Conservation (phyloP, 148 eudicot genomes). For the Rhododendron ovatum region DNA sequence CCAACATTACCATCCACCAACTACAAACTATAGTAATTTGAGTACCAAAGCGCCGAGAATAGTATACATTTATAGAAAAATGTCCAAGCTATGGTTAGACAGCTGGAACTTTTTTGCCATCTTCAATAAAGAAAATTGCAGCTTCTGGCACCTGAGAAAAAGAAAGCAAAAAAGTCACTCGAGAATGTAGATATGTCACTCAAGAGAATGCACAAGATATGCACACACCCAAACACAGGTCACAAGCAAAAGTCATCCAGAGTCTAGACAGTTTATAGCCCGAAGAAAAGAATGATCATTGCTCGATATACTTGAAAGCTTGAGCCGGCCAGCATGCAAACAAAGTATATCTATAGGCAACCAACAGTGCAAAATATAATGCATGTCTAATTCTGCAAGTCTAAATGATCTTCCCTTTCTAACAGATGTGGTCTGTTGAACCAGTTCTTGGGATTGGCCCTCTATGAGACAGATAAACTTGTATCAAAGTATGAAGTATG, state of each 20-base stretch:
- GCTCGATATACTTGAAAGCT: neutral
- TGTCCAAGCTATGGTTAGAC: slow-evolving; percentile 7
- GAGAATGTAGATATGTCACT: too few relatives aligned
- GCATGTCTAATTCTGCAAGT: neutral
- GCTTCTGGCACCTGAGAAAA: slow-evolving; percentile 58
- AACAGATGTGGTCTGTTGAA: neutral
- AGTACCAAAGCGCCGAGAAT: neutral
- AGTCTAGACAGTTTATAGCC: neutral
- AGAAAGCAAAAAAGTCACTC: neutral
- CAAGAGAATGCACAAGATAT: neutral
- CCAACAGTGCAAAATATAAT: neutral
- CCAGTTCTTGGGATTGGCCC: neutral
- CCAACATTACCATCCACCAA: slow-evolving; percentile 19
- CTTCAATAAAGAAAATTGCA: slow-evolving; percentile 76
- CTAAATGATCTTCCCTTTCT: neutral
- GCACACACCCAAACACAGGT: neutral
- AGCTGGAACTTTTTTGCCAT: slow-evolving; percentile 75
- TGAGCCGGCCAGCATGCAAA: neutral
- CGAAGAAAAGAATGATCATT: neutral
- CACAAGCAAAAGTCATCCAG: neutral
- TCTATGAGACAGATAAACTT: neutral
- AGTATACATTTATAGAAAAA: neutral
- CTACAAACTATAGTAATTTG: neutral
- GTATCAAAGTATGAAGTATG: neutral
- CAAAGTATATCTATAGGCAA: neutral